Percentiles rank a stretch among this genome's conserved stretches.
Evolutionary conservation across 352 stramenopile species (phyloP).

Genomic region (Salisapilia sapeloensis): DNA sequence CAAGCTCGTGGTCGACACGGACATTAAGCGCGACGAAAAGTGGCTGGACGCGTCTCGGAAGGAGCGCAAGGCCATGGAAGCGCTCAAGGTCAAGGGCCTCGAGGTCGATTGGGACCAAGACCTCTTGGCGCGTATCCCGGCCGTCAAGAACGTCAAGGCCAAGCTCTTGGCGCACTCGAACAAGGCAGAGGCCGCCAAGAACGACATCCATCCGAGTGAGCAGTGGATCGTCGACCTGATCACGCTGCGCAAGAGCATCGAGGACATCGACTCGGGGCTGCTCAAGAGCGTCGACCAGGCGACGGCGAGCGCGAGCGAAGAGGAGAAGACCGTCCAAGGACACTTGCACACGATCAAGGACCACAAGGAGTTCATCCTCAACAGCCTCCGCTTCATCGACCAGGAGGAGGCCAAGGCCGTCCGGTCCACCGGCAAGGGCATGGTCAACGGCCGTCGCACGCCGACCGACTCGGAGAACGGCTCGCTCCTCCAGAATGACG

Average conservation of each 20-base stretch:
- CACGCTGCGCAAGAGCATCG: constrained; percentile 77
- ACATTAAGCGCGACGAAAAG: constrained; percentile 77
- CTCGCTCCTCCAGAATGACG: constrained; percentile 21
- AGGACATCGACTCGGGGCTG: constrained; percentile 52
- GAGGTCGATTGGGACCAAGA: constrained; percentile 81
- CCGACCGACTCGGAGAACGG: constrained; percentile 29
- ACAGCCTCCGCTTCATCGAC: constrained; percentile 81
- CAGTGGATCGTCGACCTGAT: constrained; percentile 80
- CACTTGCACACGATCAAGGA: constrained; percentile 76
- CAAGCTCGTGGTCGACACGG: constrained; percentile 45
- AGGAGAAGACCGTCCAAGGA: constrained; percentile 45
- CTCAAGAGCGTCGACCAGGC: constrained; percentile 42
- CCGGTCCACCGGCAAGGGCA: constrained; percentile 53
- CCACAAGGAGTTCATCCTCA: constrained; percentile 81
- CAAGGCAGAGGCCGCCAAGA: constrained; percentile 13
- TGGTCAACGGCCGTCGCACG: constrained; percentile 18
- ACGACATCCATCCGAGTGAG: constrained; percentile 47
- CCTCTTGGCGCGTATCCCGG: constrained; percentile 65
- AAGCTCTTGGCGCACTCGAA: constrained; percentile 47
- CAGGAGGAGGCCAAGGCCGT: constrained; percentile 81
- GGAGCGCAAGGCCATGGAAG: constrained; percentile 75
- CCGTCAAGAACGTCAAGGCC: constrained; percentile 70
- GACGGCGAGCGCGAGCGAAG: constrained; percentile 23
- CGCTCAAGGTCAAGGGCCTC: constrained; percentile 65
- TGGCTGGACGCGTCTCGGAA: constrained; percentile 71